Evolutionary conservation across 2,329 filamentous ascomycete species (phyloP), one percentile per base, ranked within the genome.

Genomic region (Fusarium subtropicale): DNA sequence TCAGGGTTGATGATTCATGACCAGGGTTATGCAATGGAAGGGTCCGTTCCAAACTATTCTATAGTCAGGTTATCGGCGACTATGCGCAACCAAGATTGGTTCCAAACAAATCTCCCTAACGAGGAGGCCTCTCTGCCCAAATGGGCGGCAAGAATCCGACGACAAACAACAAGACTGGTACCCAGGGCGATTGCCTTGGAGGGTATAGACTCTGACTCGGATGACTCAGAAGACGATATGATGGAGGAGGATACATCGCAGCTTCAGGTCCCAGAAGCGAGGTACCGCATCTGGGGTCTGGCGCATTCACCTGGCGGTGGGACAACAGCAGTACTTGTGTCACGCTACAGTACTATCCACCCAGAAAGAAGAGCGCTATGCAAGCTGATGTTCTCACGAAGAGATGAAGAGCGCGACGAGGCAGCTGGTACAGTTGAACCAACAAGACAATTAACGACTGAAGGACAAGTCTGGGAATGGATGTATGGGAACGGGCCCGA

Each of bases 391-490:
- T 83, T 83, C 57, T 78, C 77, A 7, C 79, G 75, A 73, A 71
- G 68, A 36, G 65, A 73, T 22, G 64, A 63, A 39, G 51, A 67
- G 18, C 68, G 59, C 2, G 56, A 52, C 31, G 50, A 51, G 7
- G 58, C 69, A 8, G 57, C 60, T 0, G 51, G 38, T 18, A 5
- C 39, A 18, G 36, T 24, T 38, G 18, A 33, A 18, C 20, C 46
- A 39, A 56, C 56, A 28, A 69, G 61, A 53, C 72, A 34, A 6
- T 30, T 75, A 10, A 74, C 84, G n/a, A 87, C 86, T 3, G 87
- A 89, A 74, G 87, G 82, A 0, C 78, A 79, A 38, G 79, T 85
- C 45, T 88, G 86, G 82, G 84, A 88, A 64, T 87, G 84, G 82
- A 86, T 88, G 83, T 88, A 89, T 69, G 86, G 85, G 20, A 78